Conservation (phyloP, 345 rosid species). For the Luvunga scandens region DNA sequence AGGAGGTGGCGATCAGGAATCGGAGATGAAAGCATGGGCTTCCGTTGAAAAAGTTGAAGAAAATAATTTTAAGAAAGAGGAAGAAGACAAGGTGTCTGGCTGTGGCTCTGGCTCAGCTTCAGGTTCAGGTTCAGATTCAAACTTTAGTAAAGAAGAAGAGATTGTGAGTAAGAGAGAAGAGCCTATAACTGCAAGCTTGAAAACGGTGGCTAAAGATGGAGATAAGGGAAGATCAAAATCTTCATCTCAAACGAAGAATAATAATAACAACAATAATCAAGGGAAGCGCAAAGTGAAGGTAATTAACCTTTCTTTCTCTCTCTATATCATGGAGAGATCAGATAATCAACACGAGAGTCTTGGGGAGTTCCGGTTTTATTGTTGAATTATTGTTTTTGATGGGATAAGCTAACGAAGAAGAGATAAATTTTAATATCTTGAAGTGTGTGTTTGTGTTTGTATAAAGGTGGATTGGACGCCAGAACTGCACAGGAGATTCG, state of each 20-base stretch:
- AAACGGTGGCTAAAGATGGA: slow-evolving; percentile 32
- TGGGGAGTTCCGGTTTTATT: neutral
- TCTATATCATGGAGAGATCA: neutral
- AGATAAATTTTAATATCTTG: neutral
- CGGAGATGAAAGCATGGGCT: slow-evolving; percentile 37
- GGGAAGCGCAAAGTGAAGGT: slow-evolving; percentile 69
- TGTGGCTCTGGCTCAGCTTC: slow-evolving; percentile 21
- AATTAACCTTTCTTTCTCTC: slow-evolving; percentile 3
- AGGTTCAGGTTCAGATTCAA: slow-evolving; percentile 13
- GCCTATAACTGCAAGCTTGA: slow-evolving; percentile 22
- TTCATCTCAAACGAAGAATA: slow-evolving; percentile 32
- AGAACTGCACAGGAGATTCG: slow-evolving; percentile 85
- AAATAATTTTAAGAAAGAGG: slow-evolving; percentile 17
- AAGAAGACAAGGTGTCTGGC: slow-evolving; percentile 37
- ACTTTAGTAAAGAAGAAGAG: slow-evolving; percentile 39
- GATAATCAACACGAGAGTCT: no score
- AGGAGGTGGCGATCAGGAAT: slow-evolving; percentile 51
- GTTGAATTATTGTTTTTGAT: neutral
- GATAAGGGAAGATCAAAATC: slow-evolving; percentile 50
- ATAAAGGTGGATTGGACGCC: slow-evolving; percentile 96
- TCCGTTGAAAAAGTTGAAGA: slow-evolving; percentile 29
- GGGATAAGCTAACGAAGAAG: neutral
- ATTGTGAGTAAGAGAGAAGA: slow-evolving; percentile 39
- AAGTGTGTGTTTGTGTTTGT: slow-evolving; percentile 16
- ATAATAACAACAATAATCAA: slow-evolving; percentile 26